These are phyloP conservation scores for Boletus fagicola DNA, from an alignment of 768 basidiomycete species.

Conservation along the genomic window DNA sequence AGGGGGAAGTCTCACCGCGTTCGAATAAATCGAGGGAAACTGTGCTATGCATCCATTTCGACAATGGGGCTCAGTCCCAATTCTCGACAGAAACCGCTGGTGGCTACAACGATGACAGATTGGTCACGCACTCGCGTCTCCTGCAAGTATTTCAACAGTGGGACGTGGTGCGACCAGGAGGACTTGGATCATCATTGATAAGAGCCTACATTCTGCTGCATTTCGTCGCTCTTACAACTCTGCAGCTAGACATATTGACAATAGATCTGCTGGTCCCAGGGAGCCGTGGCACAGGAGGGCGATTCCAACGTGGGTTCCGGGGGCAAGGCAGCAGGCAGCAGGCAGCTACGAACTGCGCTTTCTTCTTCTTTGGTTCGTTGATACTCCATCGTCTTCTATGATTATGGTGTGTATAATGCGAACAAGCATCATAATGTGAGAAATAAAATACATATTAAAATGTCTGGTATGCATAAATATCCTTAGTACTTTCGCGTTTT, in stretches of 20 bases:
- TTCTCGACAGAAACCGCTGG: neutral
- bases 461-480: neutral
- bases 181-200: neutral
- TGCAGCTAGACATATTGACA: neutral
- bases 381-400: neutral
- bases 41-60: constrained; percentile 1
- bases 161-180: too few species aligned
- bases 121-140: neutral
- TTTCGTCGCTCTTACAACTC: neutral
- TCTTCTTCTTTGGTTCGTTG: neutral
- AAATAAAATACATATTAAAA: neutral
- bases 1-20: neutral
- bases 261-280: neutral
- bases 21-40: neutral
- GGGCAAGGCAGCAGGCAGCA: too few species aligned
- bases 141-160: too few species aligned
- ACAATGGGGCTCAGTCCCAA: neutral
- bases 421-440: neutral
- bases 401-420: neutral
- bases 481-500: neutral
- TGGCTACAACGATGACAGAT: neutral
- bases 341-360: neutral
- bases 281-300: neutral
- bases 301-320: neutral
- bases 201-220: neutral